phyloP scores from a whole-genome alignment of 129 eudicot genomes.

The Scalesia atractyloides region DNA sequence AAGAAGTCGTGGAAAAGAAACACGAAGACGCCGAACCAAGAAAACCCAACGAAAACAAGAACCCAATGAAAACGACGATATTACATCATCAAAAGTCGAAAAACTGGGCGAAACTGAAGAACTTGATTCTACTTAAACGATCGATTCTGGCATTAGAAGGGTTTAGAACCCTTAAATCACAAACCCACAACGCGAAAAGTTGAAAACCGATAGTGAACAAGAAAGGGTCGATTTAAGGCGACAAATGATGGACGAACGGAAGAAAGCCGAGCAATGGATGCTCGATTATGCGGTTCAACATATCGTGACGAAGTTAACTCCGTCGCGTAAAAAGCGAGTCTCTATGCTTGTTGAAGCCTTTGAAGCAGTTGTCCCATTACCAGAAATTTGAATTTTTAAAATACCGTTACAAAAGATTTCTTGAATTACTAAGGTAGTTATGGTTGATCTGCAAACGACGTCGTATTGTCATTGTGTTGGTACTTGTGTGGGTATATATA shows the following conservation, averaged over 20 bases:
- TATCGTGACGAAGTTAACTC: slow-evolving; percentile 76
- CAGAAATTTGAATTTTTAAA: slow-evolving; percentile 40
- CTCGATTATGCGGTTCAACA: slow-evolving; percentile 89
- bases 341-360: slow-evolving; percentile 97
- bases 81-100: slow-evolving; percentile 43
- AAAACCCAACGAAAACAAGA: not conserved
- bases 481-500: too few relatives aligned
- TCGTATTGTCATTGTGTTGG: too few relatives aligned
- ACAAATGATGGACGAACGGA: slow-evolving; percentile 70
- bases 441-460: not conserved
- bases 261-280: slow-evolving; percentile 95
- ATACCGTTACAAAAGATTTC: slow-evolving; percentile 3
- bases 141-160: slow-evolving; percentile 73
- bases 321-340: slow-evolving; percentile 83
- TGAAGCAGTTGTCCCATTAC: slow-evolving; percentile 90
- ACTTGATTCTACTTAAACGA: slow-evolving; percentile 60
- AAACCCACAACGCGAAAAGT: slow-evolving; percentile 22
- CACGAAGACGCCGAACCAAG: not conserved
- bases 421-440: slow-evolving; percentile 7
- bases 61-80: not conserved
- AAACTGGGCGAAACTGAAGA: slow-evolving; percentile 78
- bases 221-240: slow-evolving; percentile 57
- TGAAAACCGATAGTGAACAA: slow-evolving; percentile 32
- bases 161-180: slow-evolving; percentile 42
- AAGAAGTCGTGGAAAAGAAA: slow-evolving; percentile 24